A percentile compares a stretch with the other conserved stretches of the same genome.
Evolutionary conservation across 176 grass and related monocot species (phyloP).

Genomic region (Pharus latifolius): DNA sequence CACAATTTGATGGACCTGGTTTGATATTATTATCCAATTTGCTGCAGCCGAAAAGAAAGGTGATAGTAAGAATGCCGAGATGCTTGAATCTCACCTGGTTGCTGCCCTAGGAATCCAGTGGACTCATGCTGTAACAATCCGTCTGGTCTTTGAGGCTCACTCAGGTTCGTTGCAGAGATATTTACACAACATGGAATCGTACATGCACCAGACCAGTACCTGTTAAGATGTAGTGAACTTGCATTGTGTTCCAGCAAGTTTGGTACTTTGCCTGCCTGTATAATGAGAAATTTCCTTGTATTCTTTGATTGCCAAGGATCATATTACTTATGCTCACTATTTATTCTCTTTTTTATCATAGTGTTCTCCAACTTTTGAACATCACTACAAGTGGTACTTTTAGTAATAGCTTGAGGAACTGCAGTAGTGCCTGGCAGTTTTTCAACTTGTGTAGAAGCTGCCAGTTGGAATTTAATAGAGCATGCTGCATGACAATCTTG

Average conservation of each 20-base stretch:
- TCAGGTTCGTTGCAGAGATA: slow-evolving; percentile 46
- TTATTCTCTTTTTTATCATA: neutral
- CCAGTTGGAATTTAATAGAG: neutral
- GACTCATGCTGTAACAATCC: slow-evolving; percentile 82
- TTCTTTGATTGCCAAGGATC: neutral
- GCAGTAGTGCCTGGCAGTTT: neutral
- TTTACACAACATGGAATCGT: neutral
- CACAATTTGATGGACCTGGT: neutral
- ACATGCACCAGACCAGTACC: neutral
- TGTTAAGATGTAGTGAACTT: neutral
- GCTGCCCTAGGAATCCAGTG: slow-evolving; percentile 90
- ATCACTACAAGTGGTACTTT: neutral
- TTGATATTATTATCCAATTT: slow-evolving; percentile 13
- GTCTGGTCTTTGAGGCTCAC: slow-evolving; percentile 89
- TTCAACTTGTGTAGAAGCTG: neutral
- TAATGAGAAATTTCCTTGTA: neutral
- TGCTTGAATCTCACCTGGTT: slow-evolving; percentile 72
- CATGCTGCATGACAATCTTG: neutral
- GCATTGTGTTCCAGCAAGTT: neutral
- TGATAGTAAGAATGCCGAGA: slow-evolving; percentile 18
- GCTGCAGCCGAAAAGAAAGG: slow-evolving; percentile 44
- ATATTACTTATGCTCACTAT: neutral
- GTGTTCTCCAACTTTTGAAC: neutral
- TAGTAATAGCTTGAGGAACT: neutral
- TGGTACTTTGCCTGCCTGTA: neutral